These are phyloP conservation scores for Xylariaceae sp. DNA, from an alignment of 2,329 filamentous ascomycete genomes.

Conservation along the genomic window DNA sequence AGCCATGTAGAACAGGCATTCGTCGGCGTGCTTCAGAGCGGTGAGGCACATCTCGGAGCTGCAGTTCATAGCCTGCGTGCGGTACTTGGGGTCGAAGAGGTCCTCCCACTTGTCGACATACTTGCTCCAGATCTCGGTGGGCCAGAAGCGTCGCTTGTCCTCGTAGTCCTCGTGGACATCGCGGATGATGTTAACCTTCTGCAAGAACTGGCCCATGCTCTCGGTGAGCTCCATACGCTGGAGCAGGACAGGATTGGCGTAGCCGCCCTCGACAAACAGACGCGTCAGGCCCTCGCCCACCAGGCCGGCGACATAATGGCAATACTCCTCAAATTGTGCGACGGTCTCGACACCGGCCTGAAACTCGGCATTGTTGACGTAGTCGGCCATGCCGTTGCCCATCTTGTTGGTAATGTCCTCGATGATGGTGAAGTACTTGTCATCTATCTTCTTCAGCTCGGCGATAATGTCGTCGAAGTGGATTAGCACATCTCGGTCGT, in stretches of 20 bases:
- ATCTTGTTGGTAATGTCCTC: slow-evolving; percentile 89
- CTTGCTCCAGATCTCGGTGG: slow-evolving; percentile 94
- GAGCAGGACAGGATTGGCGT: slow-evolving; percentile 78
- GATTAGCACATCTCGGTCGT: slow-evolving; percentile 85
- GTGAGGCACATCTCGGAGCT: slow-evolving; percentile 92
- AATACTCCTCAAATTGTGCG: slow-evolving; percentile 91
- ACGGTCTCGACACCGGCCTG: slow-evolving; percentile 73
- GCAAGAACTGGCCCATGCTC: slow-evolving; percentile 94
- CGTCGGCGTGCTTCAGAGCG: slow-evolving; percentile 76
- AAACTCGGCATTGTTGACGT: slow-evolving; percentile 74
- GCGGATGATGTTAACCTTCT: slow-evolving; percentile 98
- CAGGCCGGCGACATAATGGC: slow-evolving; percentile 97
- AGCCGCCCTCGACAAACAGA: slow-evolving; percentile 78
- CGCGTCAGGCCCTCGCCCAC: slow-evolving; percentile 90
- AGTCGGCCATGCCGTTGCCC: slow-evolving; percentile 99
- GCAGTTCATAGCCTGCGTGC: slow-evolving; percentile 71
- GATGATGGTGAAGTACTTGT: slow-evolving; percentile 76
- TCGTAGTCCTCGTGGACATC: slow-evolving; percentile 86
- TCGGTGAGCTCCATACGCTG: slow-evolving; percentile 76
- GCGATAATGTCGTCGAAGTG: slow-evolving; percentile 82
- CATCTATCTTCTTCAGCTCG: slow-evolving; percentile 85
- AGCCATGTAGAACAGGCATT: slow-evolving; percentile 97
- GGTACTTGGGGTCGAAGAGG: slow-evolving; percentile 74
- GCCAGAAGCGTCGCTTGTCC: slow-evolving; percentile 88
- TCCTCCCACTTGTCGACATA: slow-evolving; percentile 86